Percentiles rank a stretch among this genome's conserved stretches.
These are phyloP conservation scores for Spathaspora girioi DNA, from an alignment of 805 yeast genomes.

Conservation along the genomic window DNA sequence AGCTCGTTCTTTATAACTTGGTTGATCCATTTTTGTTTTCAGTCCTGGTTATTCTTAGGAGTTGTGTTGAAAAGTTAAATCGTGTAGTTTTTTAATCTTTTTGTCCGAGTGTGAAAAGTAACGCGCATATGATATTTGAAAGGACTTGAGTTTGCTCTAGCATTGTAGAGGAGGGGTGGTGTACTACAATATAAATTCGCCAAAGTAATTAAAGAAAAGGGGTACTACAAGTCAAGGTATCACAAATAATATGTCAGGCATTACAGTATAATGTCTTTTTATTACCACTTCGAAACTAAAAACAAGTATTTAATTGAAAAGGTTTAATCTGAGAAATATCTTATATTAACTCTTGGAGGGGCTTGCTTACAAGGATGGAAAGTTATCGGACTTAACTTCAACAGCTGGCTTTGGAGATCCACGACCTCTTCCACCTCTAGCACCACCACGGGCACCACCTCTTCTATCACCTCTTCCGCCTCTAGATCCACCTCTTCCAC, in stretches of 20 bases:
- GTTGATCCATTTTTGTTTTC: not conserved
- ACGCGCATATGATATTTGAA: not conserved
- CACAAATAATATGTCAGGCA: no score
- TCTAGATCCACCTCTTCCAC: slow-evolving; percentile 22
- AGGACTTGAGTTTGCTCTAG: no score
- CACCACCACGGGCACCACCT: slow-evolving; percentile 35
- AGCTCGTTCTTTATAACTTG: slow-evolving; percentile 5
- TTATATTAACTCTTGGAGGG: not conserved
- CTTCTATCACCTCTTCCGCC: slow-evolving; percentile 25
- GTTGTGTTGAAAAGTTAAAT: not conserved
- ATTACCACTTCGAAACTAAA: not conserved
- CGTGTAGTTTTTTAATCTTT: not conserved
- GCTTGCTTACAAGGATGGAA: slow-evolving; percentile 58
- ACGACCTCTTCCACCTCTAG: slow-evolving; percentile 44
- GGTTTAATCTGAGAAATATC: not conserved
- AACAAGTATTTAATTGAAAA: not conserved
- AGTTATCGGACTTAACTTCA: slow-evolving; percentile 56
- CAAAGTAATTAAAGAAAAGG: no score
- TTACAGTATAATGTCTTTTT: not conserved
- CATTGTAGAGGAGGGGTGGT: no score
- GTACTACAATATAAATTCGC: no score
- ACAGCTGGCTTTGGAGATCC: slow-evolving; percentile 15
- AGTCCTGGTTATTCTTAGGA: no score
- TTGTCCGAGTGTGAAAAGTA: no score
- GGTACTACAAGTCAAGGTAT: no score